Conservation (phyloP, 1,139 yeast species). For the Fermentozyma sake region DNA sequence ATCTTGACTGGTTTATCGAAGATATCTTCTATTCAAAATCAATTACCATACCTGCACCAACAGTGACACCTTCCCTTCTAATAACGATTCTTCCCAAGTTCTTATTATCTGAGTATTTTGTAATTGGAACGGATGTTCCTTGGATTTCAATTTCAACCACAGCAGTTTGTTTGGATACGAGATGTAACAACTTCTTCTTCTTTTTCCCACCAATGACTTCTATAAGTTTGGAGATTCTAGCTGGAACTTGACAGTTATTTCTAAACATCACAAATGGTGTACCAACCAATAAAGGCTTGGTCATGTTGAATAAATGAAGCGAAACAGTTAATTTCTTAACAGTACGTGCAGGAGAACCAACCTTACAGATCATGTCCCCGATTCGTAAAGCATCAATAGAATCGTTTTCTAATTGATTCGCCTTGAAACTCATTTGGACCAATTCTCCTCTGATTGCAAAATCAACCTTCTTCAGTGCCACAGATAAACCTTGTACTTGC, state of each 20-base stretch:
- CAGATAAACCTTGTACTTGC: slow-evolving; percentile 29
- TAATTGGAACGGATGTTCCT: slow-evolving; percentile 55
- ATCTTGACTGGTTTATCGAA: no score
- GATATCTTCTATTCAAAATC: slow-evolving; percentile 6
- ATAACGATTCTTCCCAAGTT: slow-evolving; percentile 78
- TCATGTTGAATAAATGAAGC: slow-evolving; percentile 64
- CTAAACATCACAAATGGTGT: slow-evolving; percentile 79
- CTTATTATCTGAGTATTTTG: slow-evolving; percentile 54
- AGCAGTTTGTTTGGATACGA: slow-evolving; percentile 72
- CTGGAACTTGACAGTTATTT: slow-evolving; percentile 76
- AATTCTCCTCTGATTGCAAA: slow-evolving; percentile 70
- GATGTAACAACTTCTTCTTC: slow-evolving; percentile 61
- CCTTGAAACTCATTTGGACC: slow-evolving; percentile 54
- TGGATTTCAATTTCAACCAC: slow-evolving; percentile 63
- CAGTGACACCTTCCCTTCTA: slow-evolving; percentile 79
- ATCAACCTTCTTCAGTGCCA: slow-evolving; percentile 22
- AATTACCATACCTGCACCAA: slow-evolving; percentile 77
- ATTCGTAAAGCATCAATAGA: slow-evolving; percentile 46
- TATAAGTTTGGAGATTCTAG: slow-evolving; percentile 57
- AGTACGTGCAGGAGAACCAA: slow-evolving; percentile 43
- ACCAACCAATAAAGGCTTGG: slow-evolving; percentile 76
- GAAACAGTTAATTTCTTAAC: slow-evolving; percentile 51
- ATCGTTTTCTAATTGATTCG: slow-evolving; percentile 38
- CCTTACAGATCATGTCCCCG: slow-evolving; percentile 69
- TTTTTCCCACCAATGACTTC: slow-evolving; percentile 42